These are phyloP conservation scores for Austropuccinia psidii DNA, from an alignment of 1,284 basidiomycete genomes.

Conservation along the genomic window DNA sequence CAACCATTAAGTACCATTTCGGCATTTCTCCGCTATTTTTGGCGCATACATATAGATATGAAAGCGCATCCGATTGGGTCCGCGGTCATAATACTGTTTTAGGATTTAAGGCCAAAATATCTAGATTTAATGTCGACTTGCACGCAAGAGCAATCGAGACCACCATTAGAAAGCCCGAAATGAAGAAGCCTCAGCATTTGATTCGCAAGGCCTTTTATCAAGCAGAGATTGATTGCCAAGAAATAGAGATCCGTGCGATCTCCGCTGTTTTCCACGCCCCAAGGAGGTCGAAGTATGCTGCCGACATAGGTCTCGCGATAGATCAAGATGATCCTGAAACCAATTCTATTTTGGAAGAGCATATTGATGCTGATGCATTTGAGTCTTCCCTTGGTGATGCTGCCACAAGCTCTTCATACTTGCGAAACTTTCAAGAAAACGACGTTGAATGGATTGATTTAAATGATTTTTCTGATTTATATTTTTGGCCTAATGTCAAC, in stretches of 20 bases:
- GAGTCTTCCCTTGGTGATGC: no score
- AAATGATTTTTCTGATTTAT: conserved; percentile 46
- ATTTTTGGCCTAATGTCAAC: conserved; percentile 39
- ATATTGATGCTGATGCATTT: conserved; percentile 2
- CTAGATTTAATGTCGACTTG: conserved; percentile 76
- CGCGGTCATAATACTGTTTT: conserved; percentile 70
- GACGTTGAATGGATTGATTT: conserved; percentile 45
- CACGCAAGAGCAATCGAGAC: conserved; percentile 84
- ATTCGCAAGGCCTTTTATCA: conserved; percentile 84
- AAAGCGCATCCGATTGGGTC: conserved; percentile 65
- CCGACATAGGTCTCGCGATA: conserved; percentile 22
- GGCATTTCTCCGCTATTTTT: conserved; percentile 70
- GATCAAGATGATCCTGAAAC: conserved; percentile 35
- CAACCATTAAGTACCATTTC: conserved; percentile 86
- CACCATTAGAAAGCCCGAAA: conserved; percentile 48
- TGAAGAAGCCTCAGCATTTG: conserved; percentile 52
- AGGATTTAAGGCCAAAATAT: conserved; percentile 72
- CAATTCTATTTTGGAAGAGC: conserved; percentile 33
- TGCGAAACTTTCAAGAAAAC: neutral
- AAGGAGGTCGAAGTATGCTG: conserved; percentile 51
- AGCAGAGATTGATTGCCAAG: conserved; percentile 74
- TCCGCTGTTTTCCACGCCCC: conserved; percentile 68
- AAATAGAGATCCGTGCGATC: conserved; percentile 69
- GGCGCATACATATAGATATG: conserved; percentile 78
- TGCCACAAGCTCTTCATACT: neutral